Base-by-base conservation (phyloP, 441 rosid genomes). In the Metrosideros polymorpha region DNA sequence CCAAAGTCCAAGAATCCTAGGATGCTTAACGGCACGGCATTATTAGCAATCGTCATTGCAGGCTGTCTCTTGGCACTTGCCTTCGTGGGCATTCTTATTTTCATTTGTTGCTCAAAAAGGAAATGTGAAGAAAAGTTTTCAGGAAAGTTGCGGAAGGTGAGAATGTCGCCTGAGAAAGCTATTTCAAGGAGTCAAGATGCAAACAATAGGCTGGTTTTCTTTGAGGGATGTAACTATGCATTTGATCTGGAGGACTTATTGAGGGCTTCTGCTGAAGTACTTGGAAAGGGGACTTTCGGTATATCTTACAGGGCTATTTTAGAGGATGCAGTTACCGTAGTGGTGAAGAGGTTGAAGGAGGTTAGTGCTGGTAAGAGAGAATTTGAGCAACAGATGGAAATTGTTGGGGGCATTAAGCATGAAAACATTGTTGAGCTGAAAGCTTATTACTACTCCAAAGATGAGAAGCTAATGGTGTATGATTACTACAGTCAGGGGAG, bases 381-480 rank as follows among this genome's bases (percentile, higher is more conserved):
- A 30, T 87, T 87, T 18, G 88, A 87, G 86, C 88, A 87, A 75
- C 88, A 84, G 56, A 84, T 87, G 88, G 86, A 87, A 85, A 84
- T 84, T 77, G 86, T 87, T 54, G 88, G 88, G 61, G 57, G 83
- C 6, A 87, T 87, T 14, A 77, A 84, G 84, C 88, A 87, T 45
- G 86, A 84, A 75, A 87, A 87, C 75, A 84, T 87, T 66, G 86
- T 84, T 5, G 88, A 84, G 50, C 52, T 87, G 84, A 87, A 87
- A 54, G 88, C 88, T 39, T 87, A 87, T 75, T 87, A 76, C 82
- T 84, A 87, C 39, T 87, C 88, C 53, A 87, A 87, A 51, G 88
- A 84, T 22, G 88, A 84, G 84, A 87, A 55, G 79, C 50, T 87
- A 25, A 87, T 87, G 88, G 88, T 87, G 22, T 84, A 87, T 53